Conservation (phyloP, 768 basidiomycete species). For the Xerocomus potaroensis region DNA sequence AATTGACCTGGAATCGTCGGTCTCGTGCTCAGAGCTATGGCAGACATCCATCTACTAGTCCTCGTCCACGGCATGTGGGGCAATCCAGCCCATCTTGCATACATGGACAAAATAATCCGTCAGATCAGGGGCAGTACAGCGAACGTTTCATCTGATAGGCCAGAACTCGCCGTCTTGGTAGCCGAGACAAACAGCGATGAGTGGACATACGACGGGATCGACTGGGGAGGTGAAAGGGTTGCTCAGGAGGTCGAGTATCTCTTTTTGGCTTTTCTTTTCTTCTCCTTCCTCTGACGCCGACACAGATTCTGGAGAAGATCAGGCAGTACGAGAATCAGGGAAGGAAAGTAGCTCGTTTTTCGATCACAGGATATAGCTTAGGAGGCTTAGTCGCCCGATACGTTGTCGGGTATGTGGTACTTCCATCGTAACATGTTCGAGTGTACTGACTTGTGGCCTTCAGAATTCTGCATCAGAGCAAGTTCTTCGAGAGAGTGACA, state of each 20-base stretch:
- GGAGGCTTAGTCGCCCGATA: constrained; percentile 84
- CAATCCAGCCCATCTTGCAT: constrained; percentile 57
- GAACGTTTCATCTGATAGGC: constrained; percentile 27
- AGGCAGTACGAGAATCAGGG: constrained; percentile 49
- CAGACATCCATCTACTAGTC: constrained; percentile 39
- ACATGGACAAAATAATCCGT: constrained; percentile 49
- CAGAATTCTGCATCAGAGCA: constrained; percentile 60
- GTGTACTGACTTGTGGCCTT: constrained; percentile 2
- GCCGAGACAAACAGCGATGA: constrained; percentile 63
- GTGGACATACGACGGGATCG: constrained; percentile 78
- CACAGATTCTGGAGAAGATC: constrained; percentile 55
- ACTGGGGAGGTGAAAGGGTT: constrained; percentile 80
- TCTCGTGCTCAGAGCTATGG: constrained; percentile 16
- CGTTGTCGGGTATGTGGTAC: constrained; percentile 60
- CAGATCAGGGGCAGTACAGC: constrained; percentile 36
- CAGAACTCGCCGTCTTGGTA: constrained; percentile 56
- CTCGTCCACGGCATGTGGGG: constrained; percentile 79
- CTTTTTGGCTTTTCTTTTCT: background rate
- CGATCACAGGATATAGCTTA: constrained; percentile 72
- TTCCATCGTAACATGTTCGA: background rate
- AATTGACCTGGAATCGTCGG: background rate
- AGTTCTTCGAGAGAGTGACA: constrained; percentile 65
- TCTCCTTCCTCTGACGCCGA: constrained; percentile 4
- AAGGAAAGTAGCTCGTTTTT: constrained; percentile 62
- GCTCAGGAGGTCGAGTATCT: constrained; percentile 59